Base-by-base conservation (phyloP, 176 grass and related monocot species). In the Elymus sibiricus region DNA sequence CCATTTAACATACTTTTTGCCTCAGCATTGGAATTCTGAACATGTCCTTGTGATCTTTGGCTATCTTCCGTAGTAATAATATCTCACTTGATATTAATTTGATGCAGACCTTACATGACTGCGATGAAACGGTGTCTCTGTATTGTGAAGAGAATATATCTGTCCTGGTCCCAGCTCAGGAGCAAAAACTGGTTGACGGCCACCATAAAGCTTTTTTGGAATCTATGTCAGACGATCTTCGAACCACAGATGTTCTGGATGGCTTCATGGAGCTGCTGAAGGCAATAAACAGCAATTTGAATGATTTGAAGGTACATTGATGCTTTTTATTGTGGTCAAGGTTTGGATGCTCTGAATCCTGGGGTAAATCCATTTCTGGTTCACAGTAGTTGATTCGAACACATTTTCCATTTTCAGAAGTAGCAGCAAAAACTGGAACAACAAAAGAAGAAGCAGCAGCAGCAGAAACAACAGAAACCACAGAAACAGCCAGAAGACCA, bases 161-260 rank as follows among this genome's bases (percentile, higher is more conserved):
- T 78, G 78, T 70, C 12, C 83, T 80, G 5, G 78, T 91, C 19
- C 93, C 87, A 11, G 73, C 73, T 68, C 89, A 90, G 28, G 78
- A 91, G 46, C 81, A 92, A 84, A 84, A 87, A 51, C 39, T 93
- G 61, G 65, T 98, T 27, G 55, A 95, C 1, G 83, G 67, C 21
- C 89, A 95, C 47, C 84, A 86, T 68, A 38, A 28, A 9, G 64
- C 78, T 60, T 98, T 98, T 77, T 69, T 90, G 26, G 70, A 88
- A 71, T 84, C 83, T 55, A 98, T 98, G 95, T 88, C 85, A 8
- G 91, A 92, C 63, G 95, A 95, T 91, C 77, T 95, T 53, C 83
- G 86, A 71, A 98, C 93, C 43, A 87, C 89, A 53, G 87, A 92
- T 93, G 93, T 98, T 77, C 82, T 98, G 79, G 95, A 98, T 91